phyloP scores from a whole-genome alignment of 306 rosid genomes.

The Citrullus colocynthis region DNA sequence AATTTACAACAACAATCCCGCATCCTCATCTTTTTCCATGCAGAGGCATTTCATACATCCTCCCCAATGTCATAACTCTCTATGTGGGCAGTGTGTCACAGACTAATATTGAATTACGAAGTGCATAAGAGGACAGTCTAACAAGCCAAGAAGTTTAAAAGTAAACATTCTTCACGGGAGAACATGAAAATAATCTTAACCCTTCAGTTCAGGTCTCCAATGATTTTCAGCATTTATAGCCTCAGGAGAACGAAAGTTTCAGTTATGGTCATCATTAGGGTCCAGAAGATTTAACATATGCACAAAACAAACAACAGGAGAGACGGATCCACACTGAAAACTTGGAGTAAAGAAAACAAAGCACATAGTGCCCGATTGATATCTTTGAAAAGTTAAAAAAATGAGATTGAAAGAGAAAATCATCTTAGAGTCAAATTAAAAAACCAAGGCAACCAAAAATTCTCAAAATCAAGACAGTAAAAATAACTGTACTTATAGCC shows the following conservation, averaged over 20 bases:
- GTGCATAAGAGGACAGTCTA: too few relatives aligned
- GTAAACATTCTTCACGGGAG: too few relatives aligned
- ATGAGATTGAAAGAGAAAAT: not conserved
- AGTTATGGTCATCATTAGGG: not conserved
- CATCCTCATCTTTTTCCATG: too few relatives aligned
- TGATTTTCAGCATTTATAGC: not conserved
- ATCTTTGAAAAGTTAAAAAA: too few relatives aligned
- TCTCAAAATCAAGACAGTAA: not conserved
- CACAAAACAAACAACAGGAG: not conserved
- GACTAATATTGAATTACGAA: too few relatives aligned
- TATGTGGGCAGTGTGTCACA: too few relatives aligned
- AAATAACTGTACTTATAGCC: constrained; percentile 10
- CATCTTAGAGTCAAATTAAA: not conserved
- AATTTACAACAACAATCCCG: too few relatives aligned
- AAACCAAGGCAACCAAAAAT: not conserved
- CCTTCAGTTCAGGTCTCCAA: constrained; percentile 12
- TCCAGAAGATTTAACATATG: not conserved
- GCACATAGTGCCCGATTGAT: not conserved
- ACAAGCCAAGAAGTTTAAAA: too few relatives aligned
- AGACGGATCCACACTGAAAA: not conserved
- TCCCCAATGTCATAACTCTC: too few relatives aligned
- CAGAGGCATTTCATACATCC: too few relatives aligned
- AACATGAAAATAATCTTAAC: not conserved
- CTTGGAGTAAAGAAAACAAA: too few relatives aligned
- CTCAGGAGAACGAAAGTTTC: constrained; percentile 10